These are phyloP conservation scores for Tolypocladium paradoxum DNA, from an alignment of 2,329 filamentous ascomycete species.

Conservation along the genomic window DNA sequence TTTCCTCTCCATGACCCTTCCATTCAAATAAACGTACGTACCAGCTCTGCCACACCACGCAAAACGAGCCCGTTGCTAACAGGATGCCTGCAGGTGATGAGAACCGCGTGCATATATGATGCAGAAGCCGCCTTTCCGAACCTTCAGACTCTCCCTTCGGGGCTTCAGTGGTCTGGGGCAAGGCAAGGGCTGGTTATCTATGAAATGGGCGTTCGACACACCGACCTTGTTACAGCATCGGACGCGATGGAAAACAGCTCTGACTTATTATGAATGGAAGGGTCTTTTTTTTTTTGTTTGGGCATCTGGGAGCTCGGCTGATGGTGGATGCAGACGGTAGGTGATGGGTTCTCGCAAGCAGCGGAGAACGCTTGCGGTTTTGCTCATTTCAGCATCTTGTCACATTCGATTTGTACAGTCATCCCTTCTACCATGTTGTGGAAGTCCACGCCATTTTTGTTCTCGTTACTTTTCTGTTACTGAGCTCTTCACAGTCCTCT, in stretches of 20 bases:
- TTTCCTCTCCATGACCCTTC: conserved; percentile 77
- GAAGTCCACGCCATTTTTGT: neutral
- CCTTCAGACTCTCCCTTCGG: conserved; percentile 71
- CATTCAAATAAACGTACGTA: conserved; percentile 94
- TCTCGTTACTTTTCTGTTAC: too few relatives aligned
- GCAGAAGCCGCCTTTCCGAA: conserved; percentile 52
- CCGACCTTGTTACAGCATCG: conserved; percentile 91
- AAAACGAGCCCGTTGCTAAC: conserved; percentile 18
- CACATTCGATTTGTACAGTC: neutral
- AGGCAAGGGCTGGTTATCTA: conserved; percentile 49
- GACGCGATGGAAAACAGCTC: conserved; percentile 96
- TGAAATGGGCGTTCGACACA: conserved; percentile 99
- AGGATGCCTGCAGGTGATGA: conserved; percentile 73
- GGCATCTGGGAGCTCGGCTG: neutral
- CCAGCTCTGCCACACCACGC: conserved; percentile 7
- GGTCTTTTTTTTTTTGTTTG: conserved; percentile 3
- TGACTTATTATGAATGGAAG: conserved; percentile 52
- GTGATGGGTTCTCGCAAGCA: neutral
- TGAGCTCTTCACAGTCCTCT: too few relatives aligned
- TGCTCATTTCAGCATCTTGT: neutral
- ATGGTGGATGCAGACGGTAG: neutral
- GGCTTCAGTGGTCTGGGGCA: conserved; percentile 81
- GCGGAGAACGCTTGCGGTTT: neutral
- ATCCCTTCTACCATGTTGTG: neutral
- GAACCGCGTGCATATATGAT: conserved; percentile 97